phyloP scores from a whole-genome alignment of 1,284 basidiomycete genomes.

The Cryptococcus sp. region DNA sequence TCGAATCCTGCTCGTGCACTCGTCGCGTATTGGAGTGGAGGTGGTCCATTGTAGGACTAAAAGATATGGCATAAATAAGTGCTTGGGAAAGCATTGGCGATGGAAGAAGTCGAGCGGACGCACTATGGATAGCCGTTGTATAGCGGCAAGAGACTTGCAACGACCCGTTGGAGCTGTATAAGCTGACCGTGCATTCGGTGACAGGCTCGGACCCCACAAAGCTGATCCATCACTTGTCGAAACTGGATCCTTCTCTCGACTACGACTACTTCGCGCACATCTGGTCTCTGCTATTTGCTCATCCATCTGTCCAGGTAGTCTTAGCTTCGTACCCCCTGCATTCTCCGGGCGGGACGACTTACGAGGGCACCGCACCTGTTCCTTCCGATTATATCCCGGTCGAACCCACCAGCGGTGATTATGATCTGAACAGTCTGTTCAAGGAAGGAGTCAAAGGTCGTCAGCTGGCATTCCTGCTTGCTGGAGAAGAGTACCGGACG shows the following conservation, averaged over 20 bases:
- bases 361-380: slow-evolving; percentile 31
- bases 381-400: slow-evolving; percentile 27
- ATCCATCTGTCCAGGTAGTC: slow-evolving; percentile 35
- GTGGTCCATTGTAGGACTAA: slow-evolving; percentile 17
- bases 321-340: slow-evolving; percentile 34
- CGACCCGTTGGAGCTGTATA: background rate
- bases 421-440: slow-evolving; percentile 14
- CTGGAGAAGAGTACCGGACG: slow-evolving; percentile 28
- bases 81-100: background rate
- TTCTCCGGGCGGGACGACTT: slow-evolving; percentile 14
- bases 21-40: slow-evolving; percentile 16
- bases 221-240: slow-evolving; percentile 29
- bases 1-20: slow-evolving; percentile 20
- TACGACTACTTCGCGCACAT: slow-evolving; percentile 41
- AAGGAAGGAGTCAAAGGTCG: slow-evolving; percentile 26
- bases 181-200: no score
- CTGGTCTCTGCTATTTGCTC: slow-evolving; percentile 34
- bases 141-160: no score
- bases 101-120: background rate
- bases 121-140: background rate
- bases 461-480: slow-evolving; percentile 26
- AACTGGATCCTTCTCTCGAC: slow-evolving; percentile 37
- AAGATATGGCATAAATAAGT: background rate
- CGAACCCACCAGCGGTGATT: slow-evolving; percentile 5
- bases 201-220: slow-evolving; percentile 36